Evolutionary conservation across 768 basidiomycete species (phyloP), one percentile per base, ranked within the genome.

Genomic region (Suillus sp.): DNA sequence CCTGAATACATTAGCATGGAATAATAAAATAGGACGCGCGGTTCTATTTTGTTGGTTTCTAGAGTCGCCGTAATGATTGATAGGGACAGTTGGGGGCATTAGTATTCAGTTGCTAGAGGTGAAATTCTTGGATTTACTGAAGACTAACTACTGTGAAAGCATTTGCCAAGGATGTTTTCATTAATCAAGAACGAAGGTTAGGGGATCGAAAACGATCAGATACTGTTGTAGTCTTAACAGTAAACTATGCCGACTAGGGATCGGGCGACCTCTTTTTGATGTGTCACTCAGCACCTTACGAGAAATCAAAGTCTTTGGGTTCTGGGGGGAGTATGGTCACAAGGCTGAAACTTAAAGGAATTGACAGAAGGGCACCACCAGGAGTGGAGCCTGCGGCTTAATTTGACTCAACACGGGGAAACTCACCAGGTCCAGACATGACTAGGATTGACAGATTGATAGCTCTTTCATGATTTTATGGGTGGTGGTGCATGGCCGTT

Each of bases 251-350:
- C 83, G 82, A 87, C 87, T 86, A 86, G 86, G 86, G 84, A 87
- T 87, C 81, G 82, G 86, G 79, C 78, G 78, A 86, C 77, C 84
- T 85, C 84, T 82, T 81, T 81, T 81, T 81, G 73, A 84, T 88
- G 86, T 84, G 83, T 87, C 79, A 80, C 79, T 87, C 83, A 81
- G 88, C 86, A 88, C 87, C 87, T 88, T 88, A 86, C 83, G 83
- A 87, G 88, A 89, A 90, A 90, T 88, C 87, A 89, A 88, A 89
- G 89, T 89, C 86, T 89, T 90, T 89, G 88, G 89, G 88, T 89
- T 91, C 86, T 82, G 85, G 86, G 37, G 89, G 42, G 20, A 20
- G 42, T 42, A 42, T 42, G 40, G 40, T 42, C 6, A 6, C 38
- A 40, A 40, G 5, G 38, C 38, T 40, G 38, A 40, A 40, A 40